These are phyloP conservation scores for Backusella circina DNA, from an alignment of 192 early-diverging fungal genomes.

Conservation along the genomic window DNA sequence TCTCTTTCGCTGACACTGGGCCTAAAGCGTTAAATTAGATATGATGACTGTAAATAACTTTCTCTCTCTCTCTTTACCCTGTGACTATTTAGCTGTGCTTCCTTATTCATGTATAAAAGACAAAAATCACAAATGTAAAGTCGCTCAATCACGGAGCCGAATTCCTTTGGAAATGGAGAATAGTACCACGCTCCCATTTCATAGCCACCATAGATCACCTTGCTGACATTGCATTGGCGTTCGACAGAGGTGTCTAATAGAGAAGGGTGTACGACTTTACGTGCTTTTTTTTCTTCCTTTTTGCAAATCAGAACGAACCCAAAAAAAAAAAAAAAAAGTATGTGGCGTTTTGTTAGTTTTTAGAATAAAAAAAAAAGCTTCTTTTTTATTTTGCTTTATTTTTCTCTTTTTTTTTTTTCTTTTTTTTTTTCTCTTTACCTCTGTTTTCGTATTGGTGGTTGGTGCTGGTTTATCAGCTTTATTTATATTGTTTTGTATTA, in stretches of 20 bases:
- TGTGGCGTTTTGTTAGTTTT: neutral
- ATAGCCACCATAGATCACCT: slow-evolving; percentile 72
- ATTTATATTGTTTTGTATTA: neutral
- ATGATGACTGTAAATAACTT: too few relatives aligned
- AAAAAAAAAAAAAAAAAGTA: neutral
- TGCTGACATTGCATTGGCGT: slow-evolving; percentile 37
- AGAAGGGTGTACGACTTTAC: neutral
- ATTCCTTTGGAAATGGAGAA: slow-evolving; percentile 93
- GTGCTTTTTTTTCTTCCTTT: slow-evolving; percentile 9
- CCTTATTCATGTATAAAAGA: slow-evolving; percentile 88
- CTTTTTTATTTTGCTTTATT: too few relatives aligned
- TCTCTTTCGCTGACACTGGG: slow-evolving; percentile 51
- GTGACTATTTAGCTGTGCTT: slow-evolving; percentile 62
- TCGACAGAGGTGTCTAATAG: slow-evolving; percentile 10
- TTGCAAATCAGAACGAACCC: neutral
- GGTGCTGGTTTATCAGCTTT: neutral
- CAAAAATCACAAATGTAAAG: slow-evolving; percentile 92
- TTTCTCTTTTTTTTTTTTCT: neutral
- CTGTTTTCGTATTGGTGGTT: neutral
- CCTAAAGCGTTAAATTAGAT: slow-evolving; percentile 23
- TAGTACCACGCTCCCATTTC: slow-evolving; percentile 92
- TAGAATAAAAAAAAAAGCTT: too few relatives aligned
- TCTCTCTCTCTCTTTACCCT: slow-evolving; percentile 34
- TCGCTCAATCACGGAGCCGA: slow-evolving; percentile 55
- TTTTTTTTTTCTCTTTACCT: neutral